Base-by-base conservation (phyloP, 1,284 basidiomycete species). In the Malassezia equina region DNA sequence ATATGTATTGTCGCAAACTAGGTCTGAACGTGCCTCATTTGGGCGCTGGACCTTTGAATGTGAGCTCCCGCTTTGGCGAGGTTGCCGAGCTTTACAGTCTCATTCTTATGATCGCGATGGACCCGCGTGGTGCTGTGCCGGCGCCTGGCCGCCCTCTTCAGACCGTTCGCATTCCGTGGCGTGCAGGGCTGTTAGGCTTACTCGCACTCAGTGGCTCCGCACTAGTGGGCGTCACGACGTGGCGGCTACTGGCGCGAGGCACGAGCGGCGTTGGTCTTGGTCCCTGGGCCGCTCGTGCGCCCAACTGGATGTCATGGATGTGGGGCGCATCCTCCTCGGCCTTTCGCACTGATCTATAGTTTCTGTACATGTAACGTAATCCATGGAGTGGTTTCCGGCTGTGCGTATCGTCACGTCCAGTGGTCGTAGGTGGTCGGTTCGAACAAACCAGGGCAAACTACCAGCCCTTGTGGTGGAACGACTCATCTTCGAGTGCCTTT, bases 71-170 rank as follows among this genome's bases (percentile, higher is more conserved):
- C 72, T 84, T 83, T 3, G 84, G 82, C 42, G 86, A 90, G 74
- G 83, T 82, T 19, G 90, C 90, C n/a, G 88, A 90, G 71, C 82
- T 93, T 29, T 91, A 88, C 79, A 84, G 86, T 66, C 83, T 83
- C 31, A 85, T 91, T 60, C 88, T 86, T 70, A 78, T 81, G 53
- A 85, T 89, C 67, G 90, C 88, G 6, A 58, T 65, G 25, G 63
- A 73, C 48, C 61, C 69, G 11, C 65, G 63, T 36, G 69, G 67
- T 3, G 69, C 71, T 2, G 62, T 68, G 24, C 66, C 64, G 23
- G 58, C 58, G n/a, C 53, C 55, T 25, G 53, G 56, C 39, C 60
- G 58, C 24, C 60, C 62, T 24, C 63, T 66, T 24, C 59, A 58
- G 52, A 61, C 46, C 19, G 47, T 44, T 12, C 56, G 52, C 13